Percentiles rank a stretch among this genome's conserved stretches.
phyloP scores from a whole-genome alignment of 495 filamentous ascomycete species.

The Aspergillus steynii region DNA sequence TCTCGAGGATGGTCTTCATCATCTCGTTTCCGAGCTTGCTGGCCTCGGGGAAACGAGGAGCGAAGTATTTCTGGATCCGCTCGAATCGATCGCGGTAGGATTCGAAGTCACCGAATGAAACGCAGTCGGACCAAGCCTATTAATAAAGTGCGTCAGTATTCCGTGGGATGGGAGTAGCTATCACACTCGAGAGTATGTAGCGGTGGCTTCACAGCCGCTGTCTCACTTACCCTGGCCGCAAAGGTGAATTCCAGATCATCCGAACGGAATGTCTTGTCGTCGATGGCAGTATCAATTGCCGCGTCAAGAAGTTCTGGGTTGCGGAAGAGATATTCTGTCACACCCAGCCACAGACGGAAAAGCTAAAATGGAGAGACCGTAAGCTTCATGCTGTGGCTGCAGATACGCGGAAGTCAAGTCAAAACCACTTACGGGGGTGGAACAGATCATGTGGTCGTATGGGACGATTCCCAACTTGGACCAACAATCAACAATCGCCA shows the following conservation, averaged over 20 bases:
- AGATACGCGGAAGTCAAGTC: background rate
- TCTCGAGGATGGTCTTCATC: constrained; percentile 93
- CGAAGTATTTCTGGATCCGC: constrained; percentile 85
- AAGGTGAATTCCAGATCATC: constrained; percentile 98
- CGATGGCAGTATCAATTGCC: constrained; percentile 77
- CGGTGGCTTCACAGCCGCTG: background rate
- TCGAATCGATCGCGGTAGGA: constrained; percentile 88
- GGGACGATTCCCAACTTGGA: constrained; percentile 88
- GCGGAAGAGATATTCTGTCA: constrained; percentile 95
- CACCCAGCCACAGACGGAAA: constrained; percentile 96
- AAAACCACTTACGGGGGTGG: constrained; percentile 68
- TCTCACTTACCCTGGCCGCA: constrained; percentile 68
- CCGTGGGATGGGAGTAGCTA: background rate
- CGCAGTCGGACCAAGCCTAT: constrained; percentile 89
- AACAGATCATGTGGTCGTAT: constrained; percentile 99
- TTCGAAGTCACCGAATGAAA: constrained; percentile 86
- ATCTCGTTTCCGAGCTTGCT: constrained; percentile 88
- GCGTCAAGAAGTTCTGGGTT: constrained; percentile 82
- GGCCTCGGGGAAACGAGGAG: constrained; percentile 82
- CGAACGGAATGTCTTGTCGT: constrained; percentile 82
- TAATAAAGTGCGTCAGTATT: constrained; percentile 10
- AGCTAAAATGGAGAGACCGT: constrained; percentile 45
- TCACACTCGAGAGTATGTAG: background rate
- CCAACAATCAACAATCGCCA: constrained; percentile 99
- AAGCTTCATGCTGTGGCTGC: background rate